A percentile compares a stretch with the other conserved stretches of the same genome.
These are phyloP conservation scores for Lactifluus hygrophoroides DNA, from an alignment of 768 basidiomycete species.

Conservation along the genomic window DNA sequence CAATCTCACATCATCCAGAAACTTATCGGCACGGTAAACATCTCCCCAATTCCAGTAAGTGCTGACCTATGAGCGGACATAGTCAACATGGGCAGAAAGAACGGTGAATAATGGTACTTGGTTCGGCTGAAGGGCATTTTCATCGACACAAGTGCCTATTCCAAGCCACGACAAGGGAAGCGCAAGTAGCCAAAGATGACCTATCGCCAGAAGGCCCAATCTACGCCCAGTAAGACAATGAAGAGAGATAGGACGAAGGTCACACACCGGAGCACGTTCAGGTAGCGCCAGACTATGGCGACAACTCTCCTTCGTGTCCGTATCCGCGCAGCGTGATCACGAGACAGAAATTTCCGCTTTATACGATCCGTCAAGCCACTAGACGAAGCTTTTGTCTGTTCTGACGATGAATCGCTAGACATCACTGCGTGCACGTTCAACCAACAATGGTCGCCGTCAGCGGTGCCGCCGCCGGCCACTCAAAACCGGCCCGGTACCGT, in stretches of 20 bases:
- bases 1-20: conserved; percentile 59
- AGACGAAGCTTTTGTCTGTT: background rate
- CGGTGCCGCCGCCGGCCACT: background rate
- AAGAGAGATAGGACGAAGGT: background rate
- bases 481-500: background rate
- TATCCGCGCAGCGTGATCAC: conserved; percentile 7
- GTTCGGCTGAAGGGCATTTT: conserved; percentile 90
- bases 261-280: conserved; percentile 14
- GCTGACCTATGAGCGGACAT: conserved; percentile 51
- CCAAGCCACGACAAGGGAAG: conserved; percentile 63
- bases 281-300: conserved; percentile 2
- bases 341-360: background rate
- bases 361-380: background rate
- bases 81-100: background rate
- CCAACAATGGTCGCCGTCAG: too few relatives aligned
- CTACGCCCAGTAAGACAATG: conserved; percentile 30
- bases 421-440: background rate
- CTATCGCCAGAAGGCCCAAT: conserved; percentile 46
- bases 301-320: conserved; percentile 11
- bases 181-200: conserved; percentile 77
- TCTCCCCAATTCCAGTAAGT: conserved; percentile 90
- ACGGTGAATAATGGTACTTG: conserved; percentile 47
- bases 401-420: background rate
- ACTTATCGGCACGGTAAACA: conserved; percentile 79
- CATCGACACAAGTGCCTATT: conserved; percentile 76